A percentile compares a stretch with the other conserved stretches of the same genome.
These are phyloP conservation scores for Rhododendron ferrugineum DNA, from an alignment of 148 eudicot genomes.

Conservation along the genomic window DNA sequence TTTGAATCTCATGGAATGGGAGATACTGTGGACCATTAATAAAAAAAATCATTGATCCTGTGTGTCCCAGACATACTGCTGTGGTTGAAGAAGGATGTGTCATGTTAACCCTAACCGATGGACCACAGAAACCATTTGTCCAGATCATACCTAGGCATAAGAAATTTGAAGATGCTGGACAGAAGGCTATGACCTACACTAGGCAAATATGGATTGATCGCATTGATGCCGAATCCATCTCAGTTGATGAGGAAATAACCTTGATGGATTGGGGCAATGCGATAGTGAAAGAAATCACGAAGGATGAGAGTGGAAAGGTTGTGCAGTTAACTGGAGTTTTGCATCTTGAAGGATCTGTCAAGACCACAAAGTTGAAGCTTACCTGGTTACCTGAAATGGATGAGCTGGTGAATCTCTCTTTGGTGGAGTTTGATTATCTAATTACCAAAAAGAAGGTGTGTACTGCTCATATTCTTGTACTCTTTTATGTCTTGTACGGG, in stretches of 20 bases:
- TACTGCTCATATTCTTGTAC: background rate
- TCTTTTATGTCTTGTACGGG: background rate
- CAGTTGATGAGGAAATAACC: constrained; percentile 79
- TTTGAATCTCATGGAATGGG: constrained; percentile 99
- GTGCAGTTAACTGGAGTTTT: constrained; percentile 62
- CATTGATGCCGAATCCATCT: constrained; percentile 69
- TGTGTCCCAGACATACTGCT: constrained; percentile 94
- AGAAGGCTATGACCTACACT: constrained; percentile 72
- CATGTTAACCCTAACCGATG: constrained; percentile 64
- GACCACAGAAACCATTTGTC: constrained; percentile 72
- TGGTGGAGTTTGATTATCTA: constrained; percentile 83
- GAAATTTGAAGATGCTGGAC: constrained; percentile 86
- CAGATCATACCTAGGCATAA: constrained; percentile 82
- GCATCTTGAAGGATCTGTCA: constrained; percentile 85
- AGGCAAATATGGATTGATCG: constrained; percentile 78
- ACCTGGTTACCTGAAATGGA: constrained; percentile 80
- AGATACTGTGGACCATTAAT: constrained; percentile 93
- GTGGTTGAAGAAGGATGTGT: constrained; percentile 63
- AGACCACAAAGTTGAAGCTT: constrained; percentile 95
- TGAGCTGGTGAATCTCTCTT: constrained; percentile 70
- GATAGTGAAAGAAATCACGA: constrained; percentile 69
- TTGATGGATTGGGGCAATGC: constrained; percentile 99
- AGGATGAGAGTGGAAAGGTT: constrained; percentile 63
- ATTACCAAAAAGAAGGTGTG: constrained; percentile 89
- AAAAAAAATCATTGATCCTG: constrained; percentile 89